Conservation (phyloP, 2,329 filamentous ascomycete genomes). For the Talaromyces islandicus region DNA sequence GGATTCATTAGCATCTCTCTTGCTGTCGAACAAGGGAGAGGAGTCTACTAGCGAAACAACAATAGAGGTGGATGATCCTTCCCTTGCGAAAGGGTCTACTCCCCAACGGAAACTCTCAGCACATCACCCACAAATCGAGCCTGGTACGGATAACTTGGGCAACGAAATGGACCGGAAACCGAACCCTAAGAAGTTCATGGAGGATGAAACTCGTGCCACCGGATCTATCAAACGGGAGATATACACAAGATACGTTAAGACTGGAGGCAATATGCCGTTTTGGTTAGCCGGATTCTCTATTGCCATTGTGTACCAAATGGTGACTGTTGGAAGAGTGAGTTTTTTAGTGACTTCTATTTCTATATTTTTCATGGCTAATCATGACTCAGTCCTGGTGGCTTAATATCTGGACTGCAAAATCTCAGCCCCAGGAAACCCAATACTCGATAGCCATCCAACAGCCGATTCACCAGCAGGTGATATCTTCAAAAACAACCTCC, state of each 20-base stretch:
- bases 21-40: conserved; percentile 42
- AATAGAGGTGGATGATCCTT: not conserved
- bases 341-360: not conserved
- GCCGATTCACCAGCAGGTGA: not conserved
- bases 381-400: conserved; percentile 39
- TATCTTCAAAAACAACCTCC: not conserved
- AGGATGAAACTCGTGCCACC: conserved; percentile 65
- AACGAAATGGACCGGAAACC: not conserved
- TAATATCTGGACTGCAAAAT: conserved; percentile 39
- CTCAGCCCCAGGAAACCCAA: conserved; percentile 9
- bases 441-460: conserved; percentile 3
- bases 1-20: conserved; percentile 37
- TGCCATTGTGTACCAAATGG: conserved; percentile 50
- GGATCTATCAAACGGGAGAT: conserved; percentile 63
- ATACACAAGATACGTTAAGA: conserved; percentile 63
- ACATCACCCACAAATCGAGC: not conserved
- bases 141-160: not conserved
- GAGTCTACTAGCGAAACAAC: conserved; percentile 19
- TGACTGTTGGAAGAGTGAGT: conserved; percentile 49
- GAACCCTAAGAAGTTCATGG: conserved; percentile 56
- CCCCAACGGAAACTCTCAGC: not conserved
- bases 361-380: not conserved
- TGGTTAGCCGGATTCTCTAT: conserved; percentile 53
- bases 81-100: not conserved
- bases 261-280: conserved; percentile 58